These are phyloP conservation scores for Heritiera fomes DNA, from an alignment of 345 rosid species.

Conservation along the genomic window DNA sequence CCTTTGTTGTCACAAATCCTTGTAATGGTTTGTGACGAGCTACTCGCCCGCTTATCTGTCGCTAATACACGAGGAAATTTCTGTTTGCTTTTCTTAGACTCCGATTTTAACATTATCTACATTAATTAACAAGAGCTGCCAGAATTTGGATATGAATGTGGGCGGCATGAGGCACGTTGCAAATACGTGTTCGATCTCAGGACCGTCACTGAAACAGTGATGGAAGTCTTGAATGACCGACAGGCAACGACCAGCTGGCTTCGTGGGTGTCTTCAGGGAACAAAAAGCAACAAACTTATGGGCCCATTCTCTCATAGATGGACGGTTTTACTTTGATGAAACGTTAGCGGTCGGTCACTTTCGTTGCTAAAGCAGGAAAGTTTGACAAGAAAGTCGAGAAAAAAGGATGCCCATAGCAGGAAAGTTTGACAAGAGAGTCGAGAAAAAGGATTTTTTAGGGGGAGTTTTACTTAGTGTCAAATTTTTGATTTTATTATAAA, in stretches of 20 bases:
- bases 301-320: background rate
- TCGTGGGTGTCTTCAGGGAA: background rate
- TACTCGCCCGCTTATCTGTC: background rate
- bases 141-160: too few species aligned
- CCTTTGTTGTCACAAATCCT: background rate
- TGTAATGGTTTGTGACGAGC: slow-evolving; percentile 1
- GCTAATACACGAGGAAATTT: background rate
- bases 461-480: too few species aligned
- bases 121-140: too few species aligned
- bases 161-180: too few species aligned
- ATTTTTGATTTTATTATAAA: too few species aligned
- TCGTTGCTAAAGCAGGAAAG: background rate
- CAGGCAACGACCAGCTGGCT: background rate
- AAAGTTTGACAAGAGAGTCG: background rate
- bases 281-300: background rate
- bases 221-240: background rate
- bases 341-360: background rate
- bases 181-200: background rate
- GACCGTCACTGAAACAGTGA: background rate
- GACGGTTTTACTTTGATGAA: background rate
- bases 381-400: background rate
- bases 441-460: background rate
- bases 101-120: too few species aligned
- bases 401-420: background rate
- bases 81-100: background rate